Percentiles rank a stretch among this genome's conserved stretches.
These are phyloP conservation scores for Caloboletus firmus DNA, from an alignment of 1,284 basidiomycete genomes.

Conservation along the genomic window DNA sequence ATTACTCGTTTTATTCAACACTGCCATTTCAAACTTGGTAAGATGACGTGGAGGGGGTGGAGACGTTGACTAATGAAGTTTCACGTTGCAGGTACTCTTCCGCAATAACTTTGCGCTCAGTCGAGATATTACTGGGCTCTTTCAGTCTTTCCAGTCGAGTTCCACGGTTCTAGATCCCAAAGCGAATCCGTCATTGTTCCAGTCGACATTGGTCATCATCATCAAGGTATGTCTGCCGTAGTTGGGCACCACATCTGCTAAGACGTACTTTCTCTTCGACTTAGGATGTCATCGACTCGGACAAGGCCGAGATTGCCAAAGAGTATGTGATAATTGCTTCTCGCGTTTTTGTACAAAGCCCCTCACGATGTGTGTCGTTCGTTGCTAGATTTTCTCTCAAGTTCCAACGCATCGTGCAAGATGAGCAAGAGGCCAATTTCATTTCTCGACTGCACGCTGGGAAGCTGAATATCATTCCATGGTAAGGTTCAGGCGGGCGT, in stretches of 20 bases:
- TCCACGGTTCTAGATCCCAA: conserved; percentile 57
- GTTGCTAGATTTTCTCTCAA: conserved; percentile 49
- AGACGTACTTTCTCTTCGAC: neutral
- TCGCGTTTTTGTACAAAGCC: neutral
- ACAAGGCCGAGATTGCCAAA: conserved; percentile 52
- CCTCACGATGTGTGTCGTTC: neutral
- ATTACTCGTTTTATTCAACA: conserved; percentile 61
- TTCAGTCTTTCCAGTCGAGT: conserved; percentile 65
- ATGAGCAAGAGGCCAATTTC: conserved; percentile 62
- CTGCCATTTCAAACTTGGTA: conserved; percentile 62
- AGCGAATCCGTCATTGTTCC: conserved; percentile 57
- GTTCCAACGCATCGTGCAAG: conserved; percentile 54
- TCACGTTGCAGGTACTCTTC: conserved; percentile 50
- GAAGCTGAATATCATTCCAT: conserved; percentile 56
- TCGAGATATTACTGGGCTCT: conserved; percentile 57
- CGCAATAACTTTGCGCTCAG: conserved; percentile 64
- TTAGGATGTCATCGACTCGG: conserved; percentile 59
- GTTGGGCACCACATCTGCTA: neutral
- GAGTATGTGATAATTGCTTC: conserved; percentile 41
- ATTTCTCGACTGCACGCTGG: conserved; percentile 56
- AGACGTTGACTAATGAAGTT: neutral
- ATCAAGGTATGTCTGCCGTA: conserved; percentile 47
- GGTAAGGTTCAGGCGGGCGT: conserved; percentile 12
- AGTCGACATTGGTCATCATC: conserved; percentile 58
- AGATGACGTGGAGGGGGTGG: neutral